Evolutionary conservation across 768 basidiomycete genomes (phyloP).

Genomic region (Lactarius deliciosus): DNA sequence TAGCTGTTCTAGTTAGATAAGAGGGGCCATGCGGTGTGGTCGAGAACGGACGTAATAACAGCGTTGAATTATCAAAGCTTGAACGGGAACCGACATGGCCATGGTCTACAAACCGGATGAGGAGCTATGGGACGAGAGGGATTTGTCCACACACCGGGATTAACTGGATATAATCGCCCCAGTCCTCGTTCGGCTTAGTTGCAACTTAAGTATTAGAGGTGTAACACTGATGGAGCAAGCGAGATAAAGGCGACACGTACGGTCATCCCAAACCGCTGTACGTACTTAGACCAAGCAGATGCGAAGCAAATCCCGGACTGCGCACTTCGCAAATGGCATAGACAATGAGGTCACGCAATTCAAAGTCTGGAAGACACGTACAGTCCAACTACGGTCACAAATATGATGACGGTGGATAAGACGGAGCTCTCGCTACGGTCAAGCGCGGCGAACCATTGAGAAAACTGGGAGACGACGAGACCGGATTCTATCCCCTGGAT

Average conservation of each 20-base stretch:
- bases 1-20: neutral
- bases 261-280: neutral
- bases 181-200: neutral
- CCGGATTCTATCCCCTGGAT: slow-evolving; percentile 9
- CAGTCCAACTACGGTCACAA: slow-evolving; percentile 11
- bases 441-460: slow-evolving; percentile 7
- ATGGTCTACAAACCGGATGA: neutral
- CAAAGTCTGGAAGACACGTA: neutral
- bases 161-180: neutral
- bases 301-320: neutral
- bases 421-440: neutral
- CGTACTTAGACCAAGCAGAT: neutral
- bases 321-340: neutral
- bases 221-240: neutral
- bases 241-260: neutral
- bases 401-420: neutral
- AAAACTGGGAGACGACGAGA: slow-evolving; percentile 16
- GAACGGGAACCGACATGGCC: neutral
- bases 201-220: neutral
- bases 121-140: neutral
- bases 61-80: slow-evolving; percentile 3
- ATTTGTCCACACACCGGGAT: neutral
- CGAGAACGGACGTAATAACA: slow-evolving; percentile 1
- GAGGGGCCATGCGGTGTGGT: neutral
- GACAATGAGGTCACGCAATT: neutral